Base-by-base conservation (phyloP, 257 asterid species). In the Solanum neorickii region DNA sequence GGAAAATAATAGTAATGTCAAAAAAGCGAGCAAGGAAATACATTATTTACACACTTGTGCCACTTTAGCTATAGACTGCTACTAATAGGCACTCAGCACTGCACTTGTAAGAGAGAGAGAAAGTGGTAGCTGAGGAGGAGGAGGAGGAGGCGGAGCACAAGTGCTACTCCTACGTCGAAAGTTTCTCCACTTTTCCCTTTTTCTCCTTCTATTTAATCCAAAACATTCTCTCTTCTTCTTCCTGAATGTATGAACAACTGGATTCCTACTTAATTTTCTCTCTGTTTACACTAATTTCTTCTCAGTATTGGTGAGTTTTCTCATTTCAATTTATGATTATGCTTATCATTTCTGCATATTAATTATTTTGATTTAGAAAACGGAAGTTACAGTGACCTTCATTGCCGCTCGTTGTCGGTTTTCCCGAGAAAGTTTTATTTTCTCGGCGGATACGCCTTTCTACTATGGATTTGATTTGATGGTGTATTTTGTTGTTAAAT, bases 91-190 rank as follows among this genome's bases (percentile, higher is more conserved):
- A 16, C 62, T 16, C 0, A 49, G 60, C 59, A 13, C 59, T 76
- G 83, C 39, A 77, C 65, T 56, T 56, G 65, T 56, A 1, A 70
- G 44, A 72, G 10, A 72, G 77, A 75, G 60, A 23, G 83, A 42
- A 7, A 77, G 62, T n/a, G 65, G n/a, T 8, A 77, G 35, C 9
- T 5, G 37, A 42, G 83, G 89, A 42, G 60, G 88, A 14, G 65
- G 66, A 56, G 66, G 37, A 42, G 83, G 25, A 52, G 62, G 62
- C 65, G 23, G 11, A 44, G 56, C 41, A 65, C 39, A 91, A 90
- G 92, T 92, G 94, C 88, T 86, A 85, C 80, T 91, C 90, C 91
- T 84, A 91, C 91, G 91, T 91, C 87, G 89, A 86, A 91, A 92
- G 90, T 76, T 72, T 65, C 42, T 84, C 73, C 47, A 68, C 80